A percentile compares a stretch with the other conserved stretches of the same genome.
These are phyloP conservation scores for Solanum clarkiae DNA, from an alignment of 257 asterid species.

Conservation along the genomic window DNA sequence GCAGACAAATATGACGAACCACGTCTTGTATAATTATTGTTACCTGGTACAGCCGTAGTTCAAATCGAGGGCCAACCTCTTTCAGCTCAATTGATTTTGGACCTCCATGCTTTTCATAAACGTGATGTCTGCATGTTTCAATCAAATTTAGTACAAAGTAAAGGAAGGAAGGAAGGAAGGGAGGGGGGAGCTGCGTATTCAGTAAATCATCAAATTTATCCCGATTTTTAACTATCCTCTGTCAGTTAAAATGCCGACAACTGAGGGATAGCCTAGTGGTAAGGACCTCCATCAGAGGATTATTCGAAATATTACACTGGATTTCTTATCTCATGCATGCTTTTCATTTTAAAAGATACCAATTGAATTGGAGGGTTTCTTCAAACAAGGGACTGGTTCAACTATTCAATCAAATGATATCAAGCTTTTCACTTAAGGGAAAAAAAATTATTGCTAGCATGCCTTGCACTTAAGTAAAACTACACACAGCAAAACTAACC, in stretches of 20 bases:
- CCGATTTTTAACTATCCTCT: background rate
- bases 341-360: too few species aligned
- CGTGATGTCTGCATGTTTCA: constrained; percentile 66
- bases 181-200: background rate
- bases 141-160: background rate
- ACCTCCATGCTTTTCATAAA: constrained; percentile 75
- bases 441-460: background rate
- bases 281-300: background rate
- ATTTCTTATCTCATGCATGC: background rate
- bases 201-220: background rate
- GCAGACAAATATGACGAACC: background rate
- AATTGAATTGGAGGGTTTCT: background rate
- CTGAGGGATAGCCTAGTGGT: background rate
- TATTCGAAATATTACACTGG: background rate
- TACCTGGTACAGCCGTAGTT: constrained; percentile 82
- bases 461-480: background rate
- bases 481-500: background rate
- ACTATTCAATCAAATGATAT: too few species aligned
- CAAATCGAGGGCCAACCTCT: constrained; percentile 96
- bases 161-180: background rate
- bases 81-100: constrained; percentile 81
- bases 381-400: too few species aligned
- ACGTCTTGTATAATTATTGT: background rate
- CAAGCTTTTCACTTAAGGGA: background rate
- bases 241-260: background rate